Percentiles rank a stretch among this genome's conserved stretches.
phyloP scores from a whole-genome alignment of 2,329 filamentous ascomycete species.

The Aspergillus phoenicis region DNA sequence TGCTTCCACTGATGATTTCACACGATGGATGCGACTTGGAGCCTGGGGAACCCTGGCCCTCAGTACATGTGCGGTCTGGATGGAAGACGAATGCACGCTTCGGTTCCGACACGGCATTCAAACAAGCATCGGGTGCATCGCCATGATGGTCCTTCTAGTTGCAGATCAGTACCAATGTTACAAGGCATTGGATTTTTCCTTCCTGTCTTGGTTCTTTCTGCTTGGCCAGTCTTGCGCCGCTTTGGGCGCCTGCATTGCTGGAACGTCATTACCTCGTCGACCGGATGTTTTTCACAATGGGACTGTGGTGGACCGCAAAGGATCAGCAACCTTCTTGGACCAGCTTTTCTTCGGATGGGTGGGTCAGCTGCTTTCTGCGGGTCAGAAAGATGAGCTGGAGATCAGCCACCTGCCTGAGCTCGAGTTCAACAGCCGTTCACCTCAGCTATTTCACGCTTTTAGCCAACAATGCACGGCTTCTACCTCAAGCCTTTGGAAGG shows the following conservation, averaged over 20 bases:
- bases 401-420: not conserved
- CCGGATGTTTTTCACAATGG: not conserved
- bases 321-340: constrained; percentile 1
- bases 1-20: not conserved
- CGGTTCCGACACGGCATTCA: not conserved
- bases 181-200: not conserved
- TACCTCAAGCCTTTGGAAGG: not conserved
- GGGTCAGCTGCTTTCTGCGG: not conserved
- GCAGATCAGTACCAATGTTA: not conserved
- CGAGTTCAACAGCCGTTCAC: not conserved
- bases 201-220: not conserved
- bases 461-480: not conserved
- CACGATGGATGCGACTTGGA: constrained; percentile 1
- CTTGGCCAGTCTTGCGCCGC: not conserved
- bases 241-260: not conserved
- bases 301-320: constrained; percentile 3
- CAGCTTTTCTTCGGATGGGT: constrained; percentile 1
- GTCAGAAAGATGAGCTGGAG: not conserved
- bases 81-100: not conserved
- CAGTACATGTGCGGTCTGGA: not conserved
- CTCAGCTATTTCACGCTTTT: not conserved
- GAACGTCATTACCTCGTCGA: not conserved
- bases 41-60: not conserved
- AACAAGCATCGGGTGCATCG: not conserved
- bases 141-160: not conserved